A percentile compares a stretch with the other conserved stretches of the same genome.
Evolutionary conservation across 208 protist species (phyloP).

Genomic region (Trichomonas gallinae): DNA sequence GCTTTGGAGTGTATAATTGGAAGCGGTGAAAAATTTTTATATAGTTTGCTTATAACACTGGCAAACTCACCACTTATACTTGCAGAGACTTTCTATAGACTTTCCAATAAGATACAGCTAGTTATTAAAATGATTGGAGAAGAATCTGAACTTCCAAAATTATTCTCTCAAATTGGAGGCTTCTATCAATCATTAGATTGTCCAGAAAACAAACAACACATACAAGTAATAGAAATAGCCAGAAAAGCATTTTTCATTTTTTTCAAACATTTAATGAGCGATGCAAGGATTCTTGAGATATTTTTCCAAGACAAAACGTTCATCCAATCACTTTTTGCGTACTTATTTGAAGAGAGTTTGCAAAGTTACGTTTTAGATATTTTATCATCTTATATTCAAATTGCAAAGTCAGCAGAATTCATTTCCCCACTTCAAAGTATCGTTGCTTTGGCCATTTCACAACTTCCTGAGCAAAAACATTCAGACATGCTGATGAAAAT

Average conservation of each 20-base stretch:
- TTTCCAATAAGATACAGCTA: neutral
- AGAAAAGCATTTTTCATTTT: neutral
- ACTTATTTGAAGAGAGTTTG: neutral
- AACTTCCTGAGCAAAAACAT: neutral
- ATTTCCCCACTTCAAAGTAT: neutral
- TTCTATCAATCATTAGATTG: neutral
- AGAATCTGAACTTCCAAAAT: neutral
- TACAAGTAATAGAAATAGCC: neutral
- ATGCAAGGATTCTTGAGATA: neutral
- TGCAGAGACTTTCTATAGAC: neutral
- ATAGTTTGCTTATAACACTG: neutral
- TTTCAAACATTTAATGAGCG: neutral
- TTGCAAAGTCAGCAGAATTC: neutral
- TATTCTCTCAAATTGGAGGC: neutral
- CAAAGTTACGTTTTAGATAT: neutral
- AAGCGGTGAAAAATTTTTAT: neutral
- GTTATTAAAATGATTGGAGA: neutral
- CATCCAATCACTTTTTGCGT: neutral
- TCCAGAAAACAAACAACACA: neutral
- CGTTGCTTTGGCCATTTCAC: neutral
- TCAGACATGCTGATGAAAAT: neutral
- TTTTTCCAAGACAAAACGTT: neutral
- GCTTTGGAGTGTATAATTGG: neutral
- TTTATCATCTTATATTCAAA: neutral
- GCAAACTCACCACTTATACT: neutral